Evolutionary conservation across 2,329 filamentous ascomycete genomes (phyloP).

Genomic region (Calonectria hongkongensis): DNA sequence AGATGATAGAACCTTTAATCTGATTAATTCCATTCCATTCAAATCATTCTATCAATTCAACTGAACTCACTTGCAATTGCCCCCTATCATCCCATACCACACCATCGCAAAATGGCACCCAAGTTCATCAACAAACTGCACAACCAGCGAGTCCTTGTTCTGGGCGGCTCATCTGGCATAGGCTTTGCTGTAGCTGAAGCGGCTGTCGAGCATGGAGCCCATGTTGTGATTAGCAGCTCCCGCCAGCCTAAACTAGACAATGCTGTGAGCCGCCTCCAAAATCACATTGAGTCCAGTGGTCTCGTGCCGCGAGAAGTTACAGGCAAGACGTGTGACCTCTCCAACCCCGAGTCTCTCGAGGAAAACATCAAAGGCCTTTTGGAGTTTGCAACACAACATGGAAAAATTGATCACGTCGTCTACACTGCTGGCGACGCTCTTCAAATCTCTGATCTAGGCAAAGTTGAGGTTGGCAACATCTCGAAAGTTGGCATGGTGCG

Average conservation of each 20-base stretch:
- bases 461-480: constrained; percentile 64
- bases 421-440: constrained; percentile 72
- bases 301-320: constrained; percentile 53
- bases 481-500: constrained; percentile 67
- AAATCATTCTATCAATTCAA: neutral
- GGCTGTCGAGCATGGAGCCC: constrained; percentile 71
- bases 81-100: neutral
- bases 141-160: constrained; percentile 70
- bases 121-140: constrained; percentile 60
- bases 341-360: constrained; percentile 44
- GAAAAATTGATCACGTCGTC: constrained; percentile 74
- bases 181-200: constrained; percentile 77
- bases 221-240: constrained; percentile 77
- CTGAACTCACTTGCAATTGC: neutral
- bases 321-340: constrained; percentile 51
- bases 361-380: constrained; percentile 70
- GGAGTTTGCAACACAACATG: constrained; percentile 65
- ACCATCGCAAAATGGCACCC: constrained; percentile 41
- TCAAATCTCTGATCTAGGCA: constrained; percentile 60
- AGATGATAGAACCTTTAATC: neutral
- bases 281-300: constrained; percentile 59
- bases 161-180: constrained; percentile 79
- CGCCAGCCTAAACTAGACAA: constrained; percentile 67
- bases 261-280: constrained; percentile 65
- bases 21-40: neutral